Base-by-base conservation (phyloP, 2,329 filamentous ascomycete species). In the Stemphylium beticola region DNA sequence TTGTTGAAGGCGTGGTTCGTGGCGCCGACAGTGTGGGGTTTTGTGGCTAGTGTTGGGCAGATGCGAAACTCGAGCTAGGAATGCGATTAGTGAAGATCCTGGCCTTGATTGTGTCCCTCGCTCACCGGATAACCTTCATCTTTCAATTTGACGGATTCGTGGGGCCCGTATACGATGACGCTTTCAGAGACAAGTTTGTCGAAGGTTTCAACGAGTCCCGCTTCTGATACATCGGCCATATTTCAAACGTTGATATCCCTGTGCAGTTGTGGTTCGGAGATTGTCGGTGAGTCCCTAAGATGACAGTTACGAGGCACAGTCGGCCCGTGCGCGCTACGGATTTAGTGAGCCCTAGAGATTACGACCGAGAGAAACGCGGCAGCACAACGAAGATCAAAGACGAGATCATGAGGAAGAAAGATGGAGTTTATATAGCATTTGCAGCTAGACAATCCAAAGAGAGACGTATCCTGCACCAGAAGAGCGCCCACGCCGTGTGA, bases 21-120 rank as follows among this genome's bases (percentile, higher is more conserved):
- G 11, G 67, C 65, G 12, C 62, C 64, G 14, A 67, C 56, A 1
- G 59, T 61, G 29, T 70, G 65, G 14, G 73, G 73, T 52, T 75
- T 75, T n/a, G 56, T 65, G 4, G 54, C 32, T 12, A 74, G 53
- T 32, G 67, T 53, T 32, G 66, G 58, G 40, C 69, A 72, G n/a
- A 74, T 61, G 31, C 66, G 68, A 51, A 74, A 74, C 48, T 74
- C 66, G 12, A 75, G 49, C 72, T 73, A 32, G 3, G 31, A 5
- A 31, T 44, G 8, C 34, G 50, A 44, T 58, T 40, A 48, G 22
- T 44, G 14, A n/a, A 24, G 29, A 17, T 20, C n/a, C 18, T 29
- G 15, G 18, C 17, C 18, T 38, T n/a, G 11, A 7, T 31, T 11
- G 33, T 17, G 31, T 8, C 32, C 31, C 15, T 18, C 33, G 40